A percentile compares a stretch with the other conserved stretches of the same genome.
phyloP scores from a whole-genome alignment of 2,329 filamentous ascomycete genomes.

The Arthrobotrys conoides region DNA sequence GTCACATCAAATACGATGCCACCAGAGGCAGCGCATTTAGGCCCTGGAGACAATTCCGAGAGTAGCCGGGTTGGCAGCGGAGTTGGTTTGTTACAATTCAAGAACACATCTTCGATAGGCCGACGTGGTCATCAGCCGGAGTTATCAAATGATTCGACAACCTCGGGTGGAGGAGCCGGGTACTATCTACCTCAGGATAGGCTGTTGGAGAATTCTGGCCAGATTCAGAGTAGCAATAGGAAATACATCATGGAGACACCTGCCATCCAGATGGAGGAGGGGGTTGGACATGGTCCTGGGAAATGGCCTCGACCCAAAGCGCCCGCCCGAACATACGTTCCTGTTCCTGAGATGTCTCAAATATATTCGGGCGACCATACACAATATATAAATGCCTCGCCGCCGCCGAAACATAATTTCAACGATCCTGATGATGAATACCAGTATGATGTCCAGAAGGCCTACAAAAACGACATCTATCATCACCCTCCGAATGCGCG shows the following conservation, averaged over 20 bases:
- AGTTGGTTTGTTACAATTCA: conserved; percentile 47
- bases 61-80: conserved; percentile 31
- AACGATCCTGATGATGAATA: conserved; percentile 57
- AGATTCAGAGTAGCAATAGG: conserved; percentile 50
- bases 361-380: conserved; percentile 58
- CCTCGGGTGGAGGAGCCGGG: conserved; percentile 33
- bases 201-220: conserved; percentile 43
- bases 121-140: conserved; percentile 55
- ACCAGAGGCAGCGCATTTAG: conserved; percentile 39
- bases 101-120: conserved; percentile 32
- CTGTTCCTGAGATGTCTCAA: conserved; percentile 56
- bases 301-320: conserved; percentile 48
- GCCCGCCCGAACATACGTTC: conserved; percentile 47
- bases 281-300: conserved; percentile 15
- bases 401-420: conserved; percentile 58
- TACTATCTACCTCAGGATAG: conserved; percentile 53
- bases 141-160: conserved; percentile 52
- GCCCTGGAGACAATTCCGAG: conserved; percentile 23
- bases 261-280: conserved; percentile 57
- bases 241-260: conserved; percentile 56
- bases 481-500: conserved; percentile 53
- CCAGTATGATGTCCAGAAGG: conserved; percentile 55
- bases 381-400: conserved; percentile 49
- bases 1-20: conserved; percentile 9
- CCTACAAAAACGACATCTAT: conserved; percentile 57